Evolutionary conservation across 2,329 filamentous ascomycete genomes (phyloP).

Genomic region (Beauveria pseudobassiana): DNA sequence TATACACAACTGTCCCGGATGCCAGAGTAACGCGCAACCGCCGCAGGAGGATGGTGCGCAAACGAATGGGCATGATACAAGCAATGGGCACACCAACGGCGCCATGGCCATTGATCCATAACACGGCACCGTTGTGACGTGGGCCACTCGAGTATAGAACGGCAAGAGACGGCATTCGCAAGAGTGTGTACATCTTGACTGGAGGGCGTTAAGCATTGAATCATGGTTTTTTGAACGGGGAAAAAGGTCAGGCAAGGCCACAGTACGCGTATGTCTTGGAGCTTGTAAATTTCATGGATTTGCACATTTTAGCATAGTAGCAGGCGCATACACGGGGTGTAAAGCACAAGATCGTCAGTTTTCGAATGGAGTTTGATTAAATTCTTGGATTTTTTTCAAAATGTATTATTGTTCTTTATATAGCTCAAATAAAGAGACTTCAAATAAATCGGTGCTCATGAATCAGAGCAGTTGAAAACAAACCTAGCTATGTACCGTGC

Average conservation of each 20-base stretch:
- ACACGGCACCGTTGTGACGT: not conserved
- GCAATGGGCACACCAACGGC: slow-evolving; percentile 27
- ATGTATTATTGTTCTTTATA: not conserved
- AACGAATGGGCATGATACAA: slow-evolving; percentile 10
- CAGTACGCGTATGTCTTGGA: not conserved
- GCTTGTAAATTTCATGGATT: not conserved
- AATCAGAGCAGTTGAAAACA: not conserved
- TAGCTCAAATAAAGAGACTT: not conserved
- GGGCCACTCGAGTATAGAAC: not conserved
- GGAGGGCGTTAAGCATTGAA: not conserved
- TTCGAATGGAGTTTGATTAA: not conserved
- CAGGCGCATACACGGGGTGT: not conserved
- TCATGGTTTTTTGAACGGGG: not conserved
- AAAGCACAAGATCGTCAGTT: not conserved
- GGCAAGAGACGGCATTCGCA: not conserved
- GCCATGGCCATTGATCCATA: slow-evolving; percentile 39
- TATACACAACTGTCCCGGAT: slow-evolving; percentile 92
- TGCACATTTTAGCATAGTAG: not conserved
- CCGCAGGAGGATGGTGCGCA: slow-evolving; percentile 18
- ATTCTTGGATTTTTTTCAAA: not conserved
- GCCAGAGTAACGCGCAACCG: slow-evolving; percentile 45
- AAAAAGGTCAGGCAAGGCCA: not conserved
- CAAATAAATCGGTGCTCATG: not conserved
- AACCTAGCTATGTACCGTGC: slow-evolving; percentile 4
- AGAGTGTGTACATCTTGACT: not conserved